Evolutionary conservation across 1,284 basidiomycete genomes (phyloP), one percentile per base, ranked within the genome.

Genomic region (Macrocystidia cucumis): DNA sequence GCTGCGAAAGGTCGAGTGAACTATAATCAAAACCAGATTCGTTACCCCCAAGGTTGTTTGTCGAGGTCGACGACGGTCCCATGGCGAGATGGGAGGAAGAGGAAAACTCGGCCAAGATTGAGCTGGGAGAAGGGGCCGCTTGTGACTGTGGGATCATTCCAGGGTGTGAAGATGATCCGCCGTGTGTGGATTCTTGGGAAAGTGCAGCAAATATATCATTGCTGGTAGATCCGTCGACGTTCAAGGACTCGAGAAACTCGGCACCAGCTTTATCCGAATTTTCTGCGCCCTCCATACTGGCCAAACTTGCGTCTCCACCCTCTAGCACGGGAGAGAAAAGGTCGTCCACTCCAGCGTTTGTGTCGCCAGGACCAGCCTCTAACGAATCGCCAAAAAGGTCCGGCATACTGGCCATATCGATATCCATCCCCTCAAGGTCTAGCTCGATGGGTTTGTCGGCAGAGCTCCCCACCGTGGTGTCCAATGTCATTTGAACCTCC

Each of bases 371-470:
- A 16, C 47, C 44, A 11, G 63, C 37, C 29, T 63, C 64, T 5
- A 51, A 44, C 9, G 52, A 43, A 37, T 71, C 67, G 7, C 71
- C 69, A 45, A 78, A 80, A 8, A 78, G 51, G 44, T 69, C 65
- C 13, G 63, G 59, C 65, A 74, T 72, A 32, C 50, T 57, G 14
- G 62, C 54, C 58, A 70, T 71, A 45, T 78, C 73, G 38, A 81
- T 73, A 38, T 82, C 78, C 55, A 84, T 74, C 37, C 47, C 44
- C 28, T 85, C 82, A 30, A 86, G 48, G 51, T 87, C 83, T 9
- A 87, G 65, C 49, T 86, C 84, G 39, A 87, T 87, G 9, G 84
- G 83, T 49, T 83, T 82, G 52, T 87, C 83, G 0, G 73, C 81
- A 4, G 78, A 80, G 48, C 58, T 75, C 5, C 83, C 78, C 14